A percentile compares a stretch with the other conserved stretches of the same genome.
Conservation (phyloP, 2,329 filamentous ascomycete species). For the Fusarium veterinarium region DNA sequence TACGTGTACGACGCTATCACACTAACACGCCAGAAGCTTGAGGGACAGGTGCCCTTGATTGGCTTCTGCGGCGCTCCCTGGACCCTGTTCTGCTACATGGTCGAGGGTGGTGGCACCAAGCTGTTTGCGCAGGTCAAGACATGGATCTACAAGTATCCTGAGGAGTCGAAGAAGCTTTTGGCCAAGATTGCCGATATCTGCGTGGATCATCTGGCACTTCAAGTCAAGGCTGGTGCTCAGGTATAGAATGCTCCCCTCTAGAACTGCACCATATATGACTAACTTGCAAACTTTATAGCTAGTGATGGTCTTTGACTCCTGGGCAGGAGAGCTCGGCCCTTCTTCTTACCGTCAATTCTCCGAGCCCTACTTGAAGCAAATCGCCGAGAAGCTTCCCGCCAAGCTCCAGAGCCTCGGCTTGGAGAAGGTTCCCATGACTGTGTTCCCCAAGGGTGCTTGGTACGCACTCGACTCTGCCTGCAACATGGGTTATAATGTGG, state of each 20-base stretch:
- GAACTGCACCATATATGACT: neutral
- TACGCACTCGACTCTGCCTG: conserved; percentile 91
- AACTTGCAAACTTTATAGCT: conserved; percentile 61
- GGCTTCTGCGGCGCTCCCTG: conserved; percentile 98
- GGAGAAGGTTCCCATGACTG: conserved; percentile 91
- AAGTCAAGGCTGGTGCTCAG: conserved; percentile 94
- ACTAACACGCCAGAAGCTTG: conserved; percentile 86
- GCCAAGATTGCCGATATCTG: conserved; percentile 95
- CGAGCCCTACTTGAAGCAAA: conserved; percentile 86
- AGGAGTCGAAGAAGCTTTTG: conserved; percentile 82
- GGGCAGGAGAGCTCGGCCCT: conserved; percentile 94
- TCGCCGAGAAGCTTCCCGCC: conserved; percentile 81
- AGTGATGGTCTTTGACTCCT: conserved; percentile 97
- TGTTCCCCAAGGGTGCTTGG: conserved; percentile 98
- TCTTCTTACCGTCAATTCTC: conserved; percentile 85
- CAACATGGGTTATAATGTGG: conserved; percentile 89
- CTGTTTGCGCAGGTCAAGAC: conserved; percentile 94
- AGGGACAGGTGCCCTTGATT: conserved; percentile 89
- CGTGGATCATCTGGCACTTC: conserved; percentile 91
- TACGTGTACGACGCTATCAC: conserved; percentile 98
- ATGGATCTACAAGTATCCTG: conserved; percentile 92
- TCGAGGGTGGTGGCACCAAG: conserved; percentile 96
- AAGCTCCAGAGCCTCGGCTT: conserved; percentile 79
- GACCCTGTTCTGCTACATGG: conserved; percentile 99
- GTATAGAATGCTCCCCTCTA: conserved; percentile 53